A percentile compares a stretch with the other conserved stretches of the same genome.
phyloP scores from a whole-genome alignment of 129 eudicot species.

The Lactuca sativa region DNA sequence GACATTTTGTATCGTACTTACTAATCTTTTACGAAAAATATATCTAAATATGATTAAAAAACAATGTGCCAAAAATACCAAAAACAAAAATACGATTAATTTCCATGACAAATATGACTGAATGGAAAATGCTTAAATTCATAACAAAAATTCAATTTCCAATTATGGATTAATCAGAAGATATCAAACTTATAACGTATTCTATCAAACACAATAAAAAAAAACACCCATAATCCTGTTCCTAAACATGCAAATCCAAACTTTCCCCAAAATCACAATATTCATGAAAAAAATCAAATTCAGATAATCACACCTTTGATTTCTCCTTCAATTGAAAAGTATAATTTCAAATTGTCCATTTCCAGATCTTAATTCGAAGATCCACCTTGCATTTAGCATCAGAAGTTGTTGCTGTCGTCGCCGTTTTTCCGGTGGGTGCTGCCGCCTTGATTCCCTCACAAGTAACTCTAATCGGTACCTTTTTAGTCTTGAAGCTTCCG shows the following conservation, averaged over 20 bases:
- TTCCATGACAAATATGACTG: not conserved
- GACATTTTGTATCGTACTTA: no score
- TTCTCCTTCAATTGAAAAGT: not conserved
- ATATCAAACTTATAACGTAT: constrained; percentile 21
- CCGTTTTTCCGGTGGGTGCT: constrained; percentile 50
- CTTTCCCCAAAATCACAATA: not conserved
- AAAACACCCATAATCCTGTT: constrained; percentile 8
- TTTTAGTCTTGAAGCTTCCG: constrained; percentile 57
- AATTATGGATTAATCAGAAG: constrained; percentile 18
- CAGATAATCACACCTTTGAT: constrained; percentile 29
- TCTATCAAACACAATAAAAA: constrained; percentile 14
- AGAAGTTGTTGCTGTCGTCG: constrained; percentile 46
- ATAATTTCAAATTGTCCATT: constrained; percentile 42
- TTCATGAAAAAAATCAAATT: not conserved
- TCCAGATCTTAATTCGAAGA: constrained; percentile 65
- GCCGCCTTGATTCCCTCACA: constrained; percentile 54
- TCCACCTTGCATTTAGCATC: constrained; percentile 67
- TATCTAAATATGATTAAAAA: not conserved
- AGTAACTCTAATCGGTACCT: constrained; percentile 49
- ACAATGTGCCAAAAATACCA: no score
- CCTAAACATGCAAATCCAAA: constrained; percentile 18
- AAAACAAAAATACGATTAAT: no score
- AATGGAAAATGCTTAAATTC: not conserved
- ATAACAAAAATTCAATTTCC: constrained; percentile 19
- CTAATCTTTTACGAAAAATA: no score